phyloP scores from a whole-genome alignment of 805 yeast genomes.

The Yarrowia porcina region DNA sequence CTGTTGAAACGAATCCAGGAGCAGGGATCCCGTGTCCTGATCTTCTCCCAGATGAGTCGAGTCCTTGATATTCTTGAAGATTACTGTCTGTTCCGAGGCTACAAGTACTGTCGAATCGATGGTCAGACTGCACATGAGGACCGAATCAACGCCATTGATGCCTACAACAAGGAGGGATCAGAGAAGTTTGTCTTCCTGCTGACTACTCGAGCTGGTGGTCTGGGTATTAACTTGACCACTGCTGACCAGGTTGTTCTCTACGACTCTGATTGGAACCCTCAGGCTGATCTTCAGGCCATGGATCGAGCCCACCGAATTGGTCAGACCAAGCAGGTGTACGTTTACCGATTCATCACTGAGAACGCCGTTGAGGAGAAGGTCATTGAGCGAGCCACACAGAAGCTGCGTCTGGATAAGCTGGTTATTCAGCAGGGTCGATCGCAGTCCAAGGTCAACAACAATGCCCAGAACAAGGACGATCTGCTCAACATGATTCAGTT shows the following conservation, averaged over 20 bases:
- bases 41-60: conserved; percentile 92
- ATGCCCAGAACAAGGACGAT: conserved; percentile 61
- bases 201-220: conserved; percentile 95
- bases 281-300: conserved; percentile 97
- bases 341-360: conserved; percentile 88
- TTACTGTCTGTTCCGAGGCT: conserved; percentile 80
- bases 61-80: conserved; percentile 87
- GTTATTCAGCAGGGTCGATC: conserved; percentile 88
- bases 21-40: conserved; percentile 85
- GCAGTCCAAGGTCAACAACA: conserved; percentile 30
- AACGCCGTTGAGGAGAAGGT: conserved; percentile 97
- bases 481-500: conserved; percentile 92
- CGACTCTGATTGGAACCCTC: conserved; percentile 98
- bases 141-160: conserved; percentile 87
- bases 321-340: conserved; percentile 91
- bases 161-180: conserved; percentile 75
- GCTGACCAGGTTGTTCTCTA: conserved; percentile 87
- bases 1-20: conserved; percentile 65
- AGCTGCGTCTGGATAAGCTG: conserved; percentile 83
- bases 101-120: conserved; percentile 86
- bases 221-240: conserved; percentile 86
- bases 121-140: conserved; percentile 94
- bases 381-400: conserved; percentile 92
- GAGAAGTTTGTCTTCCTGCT: conserved; percentile 77
- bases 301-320: conserved; percentile 97